phyloP scores from a whole-genome alignment of 169 alveolate genomes.

The Plasmodium knowlesi region DNA sequence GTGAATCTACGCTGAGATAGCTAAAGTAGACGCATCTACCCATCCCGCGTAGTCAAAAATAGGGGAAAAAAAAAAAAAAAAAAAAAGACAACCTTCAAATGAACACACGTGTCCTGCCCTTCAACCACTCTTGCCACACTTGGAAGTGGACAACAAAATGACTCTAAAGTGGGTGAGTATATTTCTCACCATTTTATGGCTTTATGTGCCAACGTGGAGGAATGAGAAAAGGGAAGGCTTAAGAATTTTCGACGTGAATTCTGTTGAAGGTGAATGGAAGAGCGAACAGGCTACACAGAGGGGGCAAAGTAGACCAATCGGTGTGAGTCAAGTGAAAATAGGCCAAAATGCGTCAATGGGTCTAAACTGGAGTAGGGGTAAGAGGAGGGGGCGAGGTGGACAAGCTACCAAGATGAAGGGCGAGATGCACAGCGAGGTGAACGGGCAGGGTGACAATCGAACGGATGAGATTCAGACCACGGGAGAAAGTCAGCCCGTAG shows the following conservation, averaged over 20 bases:
- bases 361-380: neutral
- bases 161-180: neutral
- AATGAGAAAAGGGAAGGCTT: neutral
- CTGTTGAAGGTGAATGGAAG: neutral
- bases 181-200: neutral
- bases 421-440: neutral
- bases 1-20: neutral
- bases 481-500: neutral
- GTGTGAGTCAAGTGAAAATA: neutral
- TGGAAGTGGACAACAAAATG: slow-evolving; percentile 9
- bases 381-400: neutral
- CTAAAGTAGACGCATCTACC: neutral
- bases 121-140: neutral
- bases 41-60: neutral
- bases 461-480: too few species aligned
- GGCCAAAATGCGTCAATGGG: neutral
- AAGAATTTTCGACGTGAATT: neutral
- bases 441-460: neutral
- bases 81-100: neutral
- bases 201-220: neutral
- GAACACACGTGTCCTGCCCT: neutral
- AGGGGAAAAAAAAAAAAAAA: neutral
- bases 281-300: neutral
- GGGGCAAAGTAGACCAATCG: neutral
- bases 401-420: neutral